Conservation (phyloP, 495 filamentous ascomycete genomes). For the Rostrohypoxylon terebratum region DNA sequence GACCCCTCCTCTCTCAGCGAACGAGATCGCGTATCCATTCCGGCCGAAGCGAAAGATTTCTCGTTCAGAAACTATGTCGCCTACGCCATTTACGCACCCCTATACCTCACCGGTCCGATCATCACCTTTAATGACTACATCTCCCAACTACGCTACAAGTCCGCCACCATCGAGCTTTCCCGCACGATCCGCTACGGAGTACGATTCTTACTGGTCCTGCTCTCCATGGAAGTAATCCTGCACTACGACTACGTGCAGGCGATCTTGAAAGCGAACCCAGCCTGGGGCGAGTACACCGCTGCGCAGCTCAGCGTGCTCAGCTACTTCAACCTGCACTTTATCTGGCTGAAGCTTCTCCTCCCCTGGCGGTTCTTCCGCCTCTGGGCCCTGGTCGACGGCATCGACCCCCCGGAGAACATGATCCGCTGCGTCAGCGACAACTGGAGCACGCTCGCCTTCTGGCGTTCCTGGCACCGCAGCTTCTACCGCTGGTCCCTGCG, state of each 20-base stretch:
- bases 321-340: constrained; percentile 96
- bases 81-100: constrained; percentile 89
- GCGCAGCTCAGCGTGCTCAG: constrained; percentile 90
- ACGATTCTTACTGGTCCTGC: constrained; percentile 81
- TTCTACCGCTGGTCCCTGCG: constrained; percentile 95
- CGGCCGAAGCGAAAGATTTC: constrained; percentile 77
- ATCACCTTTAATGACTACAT: constrained; percentile 99
- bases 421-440: constrained; percentile 96
- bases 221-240: constrained; percentile 94
- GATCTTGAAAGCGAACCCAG: constrained; percentile 82
- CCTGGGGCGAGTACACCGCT: constrained; percentile 86
- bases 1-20: constrained; percentile 88
- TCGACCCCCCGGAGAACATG: constrained; percentile 99
- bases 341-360: constrained; percentile 97
- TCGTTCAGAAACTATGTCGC: constrained; percentile 86
- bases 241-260: constrained; percentile 95
- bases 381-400: constrained; percentile 87
- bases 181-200: constrained; percentile 82
- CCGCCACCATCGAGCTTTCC: constrained; percentile 70
- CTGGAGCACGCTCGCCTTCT: constrained; percentile 91
- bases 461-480: constrained; percentile 93
- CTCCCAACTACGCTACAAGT: constrained; percentile 78
- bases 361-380: constrained; percentile 98
- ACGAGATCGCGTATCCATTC: constrained; percentile 81
- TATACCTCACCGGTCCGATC: constrained; percentile 94